Conservation (phyloP, 2,329 filamentous ascomycete genomes). For the Xylaria sp. region DNA sequence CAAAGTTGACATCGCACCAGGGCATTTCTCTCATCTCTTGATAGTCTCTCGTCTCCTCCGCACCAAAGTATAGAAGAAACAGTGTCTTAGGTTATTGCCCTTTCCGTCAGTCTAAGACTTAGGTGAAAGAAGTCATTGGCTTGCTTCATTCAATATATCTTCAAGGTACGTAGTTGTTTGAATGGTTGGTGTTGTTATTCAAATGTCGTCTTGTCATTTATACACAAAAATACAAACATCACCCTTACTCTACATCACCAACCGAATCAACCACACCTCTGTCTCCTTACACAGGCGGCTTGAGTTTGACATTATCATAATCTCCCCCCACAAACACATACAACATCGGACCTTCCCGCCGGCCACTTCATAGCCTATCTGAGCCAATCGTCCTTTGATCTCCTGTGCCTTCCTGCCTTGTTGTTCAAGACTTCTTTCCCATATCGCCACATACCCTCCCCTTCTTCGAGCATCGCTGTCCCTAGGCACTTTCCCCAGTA, state of each 20-base stretch:
- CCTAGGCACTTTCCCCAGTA: neutral
- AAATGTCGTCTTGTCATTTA: neutral
- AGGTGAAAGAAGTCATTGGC: constrained; percentile 13
- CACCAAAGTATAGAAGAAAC: neutral
- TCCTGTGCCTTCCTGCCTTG: neutral
- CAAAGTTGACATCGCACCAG: neutral
- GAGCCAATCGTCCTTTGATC: neutral
- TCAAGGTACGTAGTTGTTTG: constrained; percentile 14
- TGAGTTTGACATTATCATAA: constrained; percentile 6
- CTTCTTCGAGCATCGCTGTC: neutral
- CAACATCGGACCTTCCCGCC: constrained; percentile 10
- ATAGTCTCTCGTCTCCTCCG: neutral
- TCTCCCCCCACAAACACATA: constrained; percentile 7
- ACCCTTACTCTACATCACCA: neutral
- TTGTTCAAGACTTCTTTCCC: neutral
- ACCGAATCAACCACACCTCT: neutral
- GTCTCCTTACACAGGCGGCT: neutral
- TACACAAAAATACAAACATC: neutral
- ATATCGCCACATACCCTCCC: neutral
- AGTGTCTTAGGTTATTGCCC: constrained; percentile 1
- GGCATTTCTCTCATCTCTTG: neutral
- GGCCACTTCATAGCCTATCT: neutral
- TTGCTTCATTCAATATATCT: neutral
- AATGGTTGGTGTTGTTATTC: neutral
- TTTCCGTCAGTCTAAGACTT: neutral